Evolutionary conservation across 257 asterid species (phyloP).

Genomic region (Cinchona pubescens): DNA sequence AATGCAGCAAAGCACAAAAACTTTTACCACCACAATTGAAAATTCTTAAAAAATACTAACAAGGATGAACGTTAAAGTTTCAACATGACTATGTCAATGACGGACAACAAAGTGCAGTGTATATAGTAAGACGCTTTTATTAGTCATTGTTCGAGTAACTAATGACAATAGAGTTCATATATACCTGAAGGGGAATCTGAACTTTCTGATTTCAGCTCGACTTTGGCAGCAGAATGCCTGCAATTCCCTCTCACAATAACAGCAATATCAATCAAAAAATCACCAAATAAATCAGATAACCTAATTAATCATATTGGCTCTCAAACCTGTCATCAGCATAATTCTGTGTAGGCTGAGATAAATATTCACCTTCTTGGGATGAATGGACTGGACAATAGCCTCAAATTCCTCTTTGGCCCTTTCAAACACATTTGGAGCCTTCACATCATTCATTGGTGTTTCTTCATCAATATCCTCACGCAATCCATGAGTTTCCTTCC

Average conservation of each 20-base stretch:
- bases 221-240: slow-evolving; percentile 41
- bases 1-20: neutral
- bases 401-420: slow-evolving; percentile 81
- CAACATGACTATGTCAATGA: too few species aligned
- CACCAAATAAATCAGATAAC: neutral
- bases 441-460: slow-evolving; percentile 50
- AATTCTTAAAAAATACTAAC: too few species aligned
- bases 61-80: too few species aligned
- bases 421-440: slow-evolving; percentile 74
- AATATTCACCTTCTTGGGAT: slow-evolving; percentile 60
- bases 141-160: too few species aligned
- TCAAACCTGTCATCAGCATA: slow-evolving; percentile 34
- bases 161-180: slow-evolving; percentile 1
- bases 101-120: too few species aligned
- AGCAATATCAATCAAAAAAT: slow-evolving; percentile 18
- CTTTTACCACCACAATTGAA: too few species aligned
- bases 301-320: too few species aligned
- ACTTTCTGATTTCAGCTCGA: slow-evolving; percentile 21
- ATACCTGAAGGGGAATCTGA: slow-evolving; percentile 43
- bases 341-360: slow-evolving; percentile 10
- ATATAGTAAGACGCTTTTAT: too few species aligned
- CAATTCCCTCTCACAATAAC: too few species aligned
- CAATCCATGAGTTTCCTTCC: slow-evolving; percentile 71
- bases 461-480: slow-evolving; percentile 55
- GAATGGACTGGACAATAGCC: slow-evolving; percentile 61